Conservation (phyloP, 2,329 filamentous ascomycete genomes). For the Fusarium graminum region DNA sequence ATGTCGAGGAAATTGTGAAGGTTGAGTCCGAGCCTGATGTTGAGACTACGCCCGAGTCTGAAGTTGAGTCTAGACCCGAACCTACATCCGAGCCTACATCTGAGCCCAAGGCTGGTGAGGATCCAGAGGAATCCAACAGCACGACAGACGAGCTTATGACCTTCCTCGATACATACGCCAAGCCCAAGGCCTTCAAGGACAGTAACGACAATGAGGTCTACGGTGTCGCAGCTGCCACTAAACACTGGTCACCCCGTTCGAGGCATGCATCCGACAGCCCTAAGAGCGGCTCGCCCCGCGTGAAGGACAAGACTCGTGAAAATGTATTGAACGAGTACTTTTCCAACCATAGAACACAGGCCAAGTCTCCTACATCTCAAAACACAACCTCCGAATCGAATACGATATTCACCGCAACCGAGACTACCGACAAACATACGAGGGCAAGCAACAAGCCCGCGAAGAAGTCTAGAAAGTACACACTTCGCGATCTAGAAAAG, state of each 20-base stretch:
- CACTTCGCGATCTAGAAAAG: constrained; percentile 4
- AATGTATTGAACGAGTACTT: constrained; percentile 6
- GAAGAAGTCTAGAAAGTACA: constrained; percentile 1
- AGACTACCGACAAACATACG: background rate
- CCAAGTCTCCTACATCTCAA: background rate
- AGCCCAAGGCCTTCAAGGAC: background rate
- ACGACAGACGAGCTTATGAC: constrained; percentile 3
- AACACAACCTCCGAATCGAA: background rate
- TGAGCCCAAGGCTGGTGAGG: background rate
- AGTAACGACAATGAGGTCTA: background rate
- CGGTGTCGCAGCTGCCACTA: background rate
- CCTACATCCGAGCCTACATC: background rate
- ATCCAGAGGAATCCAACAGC: background rate
- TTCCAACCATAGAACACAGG: background rate
- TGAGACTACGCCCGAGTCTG: background rate
- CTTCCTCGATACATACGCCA: constrained; percentile 11
- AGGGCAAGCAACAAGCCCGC: constrained; percentile 1
- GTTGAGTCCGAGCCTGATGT: background rate
- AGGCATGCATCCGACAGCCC: background rate
- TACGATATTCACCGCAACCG: background rate
- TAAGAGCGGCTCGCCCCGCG: background rate
- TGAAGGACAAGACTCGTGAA: background rate
- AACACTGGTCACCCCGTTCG: background rate
- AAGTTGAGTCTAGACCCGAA: too few relatives aligned
- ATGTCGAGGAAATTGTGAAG: constrained; percentile 15